Evolutionary conservation across 371 early-diverging fungal genomes (phyloP), one percentile per base, ranked within the genome.

Genomic region (Mortierella sp.): DNA sequence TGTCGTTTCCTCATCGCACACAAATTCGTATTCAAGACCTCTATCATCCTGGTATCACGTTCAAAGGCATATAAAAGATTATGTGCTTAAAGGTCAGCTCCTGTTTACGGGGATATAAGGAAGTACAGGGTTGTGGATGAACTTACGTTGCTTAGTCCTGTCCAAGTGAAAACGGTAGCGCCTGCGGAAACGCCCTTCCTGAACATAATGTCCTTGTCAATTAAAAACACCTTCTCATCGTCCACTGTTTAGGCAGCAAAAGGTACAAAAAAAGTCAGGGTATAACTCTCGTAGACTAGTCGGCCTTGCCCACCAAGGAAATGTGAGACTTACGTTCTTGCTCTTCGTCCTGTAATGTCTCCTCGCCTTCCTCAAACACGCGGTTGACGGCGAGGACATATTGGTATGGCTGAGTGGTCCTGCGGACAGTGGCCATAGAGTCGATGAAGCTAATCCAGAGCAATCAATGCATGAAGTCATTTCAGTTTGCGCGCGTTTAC

Each of bases 361-460:
- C 89, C 55, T 94, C 93, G 49, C 90, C 94, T 50, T 94, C 93
- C 7, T 92, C 92, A 60, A 85, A 86, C 15, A 89, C 73, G 21
- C 93, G 86, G 41, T 81, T 84, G 15, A 89, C 82, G 7, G 92
- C 84, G 14, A 95, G 81, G 52, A 85, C 79, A 60, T 82, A 87
- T 56, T 91, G 90, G 80, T 79, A 86, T 31, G 84, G 69, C 51
- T 66, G 60, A 17, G 82, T 56, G 9, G 87, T 89, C 31, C 86
- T 82, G 15, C 87, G 84, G 41, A 94, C 82, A 14, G 86, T 79
- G 3, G 87, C 85, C 56, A 81, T 67, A 14, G 88, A 84, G 61
- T 90, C 86, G 24, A 80, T 80, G 79, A 81, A 83, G 27, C 80
- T 84, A 34, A n/a, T n/a, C n/a, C n/a, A n/a, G n/a, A n/a, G n/a